A percentile compares a stretch with the other conserved stretches of the same genome.
Conservation (phyloP, 2,329 filamentous ascomycete genomes). For the Aspergillus sp. region DNA sequence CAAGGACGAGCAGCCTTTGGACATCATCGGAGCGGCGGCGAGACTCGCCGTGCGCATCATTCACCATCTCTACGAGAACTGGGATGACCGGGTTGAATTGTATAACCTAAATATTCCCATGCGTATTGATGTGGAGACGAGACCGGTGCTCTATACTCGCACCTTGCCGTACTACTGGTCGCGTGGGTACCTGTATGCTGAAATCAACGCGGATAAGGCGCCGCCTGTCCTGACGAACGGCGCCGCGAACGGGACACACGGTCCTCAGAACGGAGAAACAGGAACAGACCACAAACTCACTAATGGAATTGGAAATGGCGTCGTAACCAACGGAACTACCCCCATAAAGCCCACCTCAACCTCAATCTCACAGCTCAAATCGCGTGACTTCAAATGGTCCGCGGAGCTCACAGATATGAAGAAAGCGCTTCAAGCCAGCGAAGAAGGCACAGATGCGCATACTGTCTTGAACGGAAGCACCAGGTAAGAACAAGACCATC, state of each 20-base stretch:
- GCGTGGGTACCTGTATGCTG: slow-evolving; percentile 74
- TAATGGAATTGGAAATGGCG: slow-evolving; percentile 12
- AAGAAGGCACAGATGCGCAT: slow-evolving; percentile 85
- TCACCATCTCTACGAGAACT: slow-evolving; percentile 70
- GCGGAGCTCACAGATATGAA: slow-evolving; percentile 82
- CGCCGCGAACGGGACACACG: slow-evolving; percentile 10
- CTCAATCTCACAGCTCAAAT: slow-evolving; percentile 55
- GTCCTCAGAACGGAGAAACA: background rate
- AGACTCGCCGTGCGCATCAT: slow-evolving; percentile 71
- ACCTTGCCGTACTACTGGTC: slow-evolving; percentile 88
- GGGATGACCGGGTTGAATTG: slow-evolving; percentile 70
- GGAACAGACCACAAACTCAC: background rate
- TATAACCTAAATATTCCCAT: slow-evolving; percentile 87
- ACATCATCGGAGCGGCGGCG: slow-evolving; percentile 71
- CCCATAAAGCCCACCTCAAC: slow-evolving; percentile 36
- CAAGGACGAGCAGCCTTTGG: slow-evolving; percentile 71
- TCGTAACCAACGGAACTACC: background rate
- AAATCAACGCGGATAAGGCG: slow-evolving; percentile 56
- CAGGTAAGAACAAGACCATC: slow-evolving; percentile 55
- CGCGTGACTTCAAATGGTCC: slow-evolving; percentile 85
- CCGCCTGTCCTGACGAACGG: slow-evolving; percentile 55
- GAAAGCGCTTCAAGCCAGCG: slow-evolving; percentile 71
- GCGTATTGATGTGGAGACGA: slow-evolving; percentile 65
- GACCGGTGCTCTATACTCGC: slow-evolving; percentile 71
- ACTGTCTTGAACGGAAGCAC: slow-evolving; percentile 80